These are phyloP conservation scores for Acer saccharum DNA, from an alignment of 345 rosid genomes.

Conservation along the genomic window DNA sequence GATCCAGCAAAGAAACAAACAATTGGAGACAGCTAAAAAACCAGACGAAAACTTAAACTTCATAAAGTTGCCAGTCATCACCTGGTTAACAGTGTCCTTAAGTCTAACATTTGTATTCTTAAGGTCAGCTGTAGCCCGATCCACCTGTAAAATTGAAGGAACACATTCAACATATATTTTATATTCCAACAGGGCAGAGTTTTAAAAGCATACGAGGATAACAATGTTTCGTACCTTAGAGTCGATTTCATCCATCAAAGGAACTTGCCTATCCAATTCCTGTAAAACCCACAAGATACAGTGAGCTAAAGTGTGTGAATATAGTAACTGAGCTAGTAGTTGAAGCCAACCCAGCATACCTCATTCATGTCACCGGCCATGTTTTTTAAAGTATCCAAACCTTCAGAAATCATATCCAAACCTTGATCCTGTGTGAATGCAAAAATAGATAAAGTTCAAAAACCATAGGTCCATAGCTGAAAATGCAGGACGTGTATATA, in stretches of 20 bases:
- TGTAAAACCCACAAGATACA: conserved; percentile 34
- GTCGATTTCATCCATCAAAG: conserved; percentile 98
- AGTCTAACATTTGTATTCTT: conserved; percentile 98
- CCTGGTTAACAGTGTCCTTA: conserved; percentile 94
- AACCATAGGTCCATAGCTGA: not conserved
- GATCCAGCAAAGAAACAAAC: conserved; percentile 21
- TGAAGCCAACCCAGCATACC: conserved; percentile 42
- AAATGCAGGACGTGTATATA: conserved; percentile 13
- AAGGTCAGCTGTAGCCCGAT: conserved; percentile 88
- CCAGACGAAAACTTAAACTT: conserved; percentile 14
- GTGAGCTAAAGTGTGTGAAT: conserved; percentile 20
- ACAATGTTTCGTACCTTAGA: conserved; percentile 54
- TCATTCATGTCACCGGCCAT: conserved; percentile 99
- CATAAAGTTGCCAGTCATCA: conserved; percentile 30
- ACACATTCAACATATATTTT: conserved; percentile 14
- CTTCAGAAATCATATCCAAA: conserved; percentile 89
- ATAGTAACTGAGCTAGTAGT: conserved; percentile 14
- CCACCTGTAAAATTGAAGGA: conserved; percentile 58
- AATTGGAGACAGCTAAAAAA: conserved; percentile 17
- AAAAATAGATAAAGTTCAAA: conserved; percentile 19
- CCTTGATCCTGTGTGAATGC: conserved; percentile 80
- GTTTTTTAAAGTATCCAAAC: conserved; percentile 91
- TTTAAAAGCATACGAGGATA: conserved; percentile 18
- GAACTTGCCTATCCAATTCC: conserved; percentile 98
- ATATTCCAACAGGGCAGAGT: conserved; percentile 6